Base-by-base conservation (phyloP, 2,329 filamentous ascomycete genomes). In the Penicillium italicum region DNA sequence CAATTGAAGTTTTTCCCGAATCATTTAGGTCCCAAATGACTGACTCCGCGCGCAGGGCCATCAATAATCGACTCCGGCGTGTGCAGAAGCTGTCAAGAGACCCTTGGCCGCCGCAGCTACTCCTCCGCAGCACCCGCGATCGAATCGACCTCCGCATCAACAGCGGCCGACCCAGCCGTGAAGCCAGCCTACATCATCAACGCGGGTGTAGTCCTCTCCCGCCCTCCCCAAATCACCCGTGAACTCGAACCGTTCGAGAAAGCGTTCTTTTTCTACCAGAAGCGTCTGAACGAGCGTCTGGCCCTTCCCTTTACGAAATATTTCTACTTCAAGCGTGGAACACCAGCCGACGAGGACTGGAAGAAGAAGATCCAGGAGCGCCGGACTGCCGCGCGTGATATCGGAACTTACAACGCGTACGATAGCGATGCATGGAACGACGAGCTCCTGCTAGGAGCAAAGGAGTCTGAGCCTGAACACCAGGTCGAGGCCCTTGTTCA, bases 261-360 rank as follows among this genome's bases (percentile, higher is more conserved):
- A 70, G 82, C 93, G 61, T 97, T 88, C 77, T 96, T 88, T 80
- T 91, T 99, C 73, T 99, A 99, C 79, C 94, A 99, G 78, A 93
- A 93, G 67, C 91, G 94, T 14, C 82, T 99, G 58, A 96, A 97
- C 75, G 94, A 99, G 80, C 89, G 94, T 41, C 82, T 96, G 50
- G 86, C 87, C 20, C 82, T 94, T 5, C 90, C 92, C 1, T 99
- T 97, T 74, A 89, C 89, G 54, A 85, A 89, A 63, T 89, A 89
- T 72, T 94, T 97, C 77, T 99, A 96, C 82, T 96, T 92, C 83
- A 96, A 96, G 80, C 86, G 86, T 65, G 90, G 90, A 70, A 96
- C 92, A 11, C 87, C 91, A 1, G 82, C 85, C 9, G 89, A 92
- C 63, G 80, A 91, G 48, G 92, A 97, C 77, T 97, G 91, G 90